These are phyloP conservation scores for Epichloe bromicola DNA, from an alignment of 2,329 filamentous ascomycete species.

Conservation along the genomic window DNA sequence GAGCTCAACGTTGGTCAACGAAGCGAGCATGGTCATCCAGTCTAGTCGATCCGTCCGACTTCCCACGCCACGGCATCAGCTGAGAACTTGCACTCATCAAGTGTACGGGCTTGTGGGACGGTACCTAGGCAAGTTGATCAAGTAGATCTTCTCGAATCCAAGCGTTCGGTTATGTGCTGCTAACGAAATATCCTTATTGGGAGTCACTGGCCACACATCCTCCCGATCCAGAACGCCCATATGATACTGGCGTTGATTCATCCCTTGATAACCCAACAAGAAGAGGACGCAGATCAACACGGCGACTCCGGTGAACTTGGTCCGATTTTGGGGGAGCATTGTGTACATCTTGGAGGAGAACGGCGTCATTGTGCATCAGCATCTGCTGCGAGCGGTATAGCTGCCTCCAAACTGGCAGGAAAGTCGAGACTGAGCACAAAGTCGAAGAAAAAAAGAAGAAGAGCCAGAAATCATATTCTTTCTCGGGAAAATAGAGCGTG, in stretches of 20 bases:
- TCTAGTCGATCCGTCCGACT: constrained; percentile 3
- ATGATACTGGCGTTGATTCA: not conserved
- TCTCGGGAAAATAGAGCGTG: too few species aligned
- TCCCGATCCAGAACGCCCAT: too few species aligned
- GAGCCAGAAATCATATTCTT: too few species aligned
- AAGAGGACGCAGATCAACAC: not conserved
- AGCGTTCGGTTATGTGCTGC: constrained; percentile 1
- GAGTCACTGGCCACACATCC: not conserved
- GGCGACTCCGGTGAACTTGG: not conserved
- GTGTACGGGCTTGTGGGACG: not conserved
- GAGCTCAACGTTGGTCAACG: not conserved
- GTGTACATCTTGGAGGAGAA: too few species aligned
- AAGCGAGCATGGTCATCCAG: constrained; percentile 1
- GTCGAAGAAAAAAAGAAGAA: too few species aligned
- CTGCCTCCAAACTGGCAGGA: too few species aligned
- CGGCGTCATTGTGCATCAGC: too few species aligned
- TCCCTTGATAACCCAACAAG: not conserved
- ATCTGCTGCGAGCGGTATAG: too few species aligned
- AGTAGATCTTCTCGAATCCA: constrained; percentile 2
- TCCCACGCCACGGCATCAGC: not conserved
- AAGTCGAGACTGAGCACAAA: too few species aligned
- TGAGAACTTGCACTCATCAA: too few species aligned
- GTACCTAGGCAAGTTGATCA: not conserved
- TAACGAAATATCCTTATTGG: not conserved
- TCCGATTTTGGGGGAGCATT: not conserved